phyloP scores from a whole-genome alignment of 306 rosid species.

The Castanea sativa region DNA sequence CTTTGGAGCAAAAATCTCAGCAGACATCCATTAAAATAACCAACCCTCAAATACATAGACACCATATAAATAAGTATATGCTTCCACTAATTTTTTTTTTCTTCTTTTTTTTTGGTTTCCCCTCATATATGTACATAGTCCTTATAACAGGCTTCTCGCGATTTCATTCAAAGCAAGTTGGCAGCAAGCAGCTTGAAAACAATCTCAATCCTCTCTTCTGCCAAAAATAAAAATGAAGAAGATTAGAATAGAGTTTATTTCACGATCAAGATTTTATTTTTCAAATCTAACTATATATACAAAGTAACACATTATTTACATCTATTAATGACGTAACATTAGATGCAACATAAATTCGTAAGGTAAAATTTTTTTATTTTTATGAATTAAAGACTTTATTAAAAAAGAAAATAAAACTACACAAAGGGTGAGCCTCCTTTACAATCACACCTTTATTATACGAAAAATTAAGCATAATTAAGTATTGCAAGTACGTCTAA shows the following conservation, averaged over 20 bases:
- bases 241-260: not conserved
- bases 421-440: no score
- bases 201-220: slow-evolving; percentile 84
- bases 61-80: not conserved
- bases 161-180: slow-evolving; percentile 69
- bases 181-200: slow-evolving; percentile 77
- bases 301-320: not conserved
- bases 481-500: no score
- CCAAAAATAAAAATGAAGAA: slow-evolving; percentile 16
- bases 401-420: no score
- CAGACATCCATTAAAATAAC: not conserved
- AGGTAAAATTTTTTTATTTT: no score
- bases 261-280: no score
- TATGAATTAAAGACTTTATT: no score
- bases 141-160: not conserved
- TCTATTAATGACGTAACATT: no score
- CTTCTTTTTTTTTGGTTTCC: not conserved
- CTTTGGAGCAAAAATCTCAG: not conserved
- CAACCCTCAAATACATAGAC: not conserved
- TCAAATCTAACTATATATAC: no score
- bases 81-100: not conserved
- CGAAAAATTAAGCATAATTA: no score
- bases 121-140: slow-evolving; percentile 28
- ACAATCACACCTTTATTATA: no score
- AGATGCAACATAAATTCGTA: no score